phyloP scores from a whole-genome alignment of 345 rosid species.

The Eucalyptus globulus region DNA sequence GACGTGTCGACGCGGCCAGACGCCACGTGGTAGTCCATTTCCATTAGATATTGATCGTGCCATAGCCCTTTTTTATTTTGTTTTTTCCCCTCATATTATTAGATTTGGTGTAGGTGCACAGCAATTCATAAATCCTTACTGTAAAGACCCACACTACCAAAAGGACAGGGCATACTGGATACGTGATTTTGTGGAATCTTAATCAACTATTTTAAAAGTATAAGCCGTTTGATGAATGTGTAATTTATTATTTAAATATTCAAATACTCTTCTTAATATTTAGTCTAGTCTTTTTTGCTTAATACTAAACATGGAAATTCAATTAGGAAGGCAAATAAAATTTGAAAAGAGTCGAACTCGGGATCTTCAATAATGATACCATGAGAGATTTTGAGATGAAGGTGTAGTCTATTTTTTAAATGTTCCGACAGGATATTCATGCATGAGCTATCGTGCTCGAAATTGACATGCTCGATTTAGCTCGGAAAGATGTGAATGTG shows the following conservation, averaged over 20 bases:
- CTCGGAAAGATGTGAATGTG: not conserved
- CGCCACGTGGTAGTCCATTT: not conserved
- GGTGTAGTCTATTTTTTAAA: too few species aligned
- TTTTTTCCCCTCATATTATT: not conserved
- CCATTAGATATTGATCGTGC: not conserved
- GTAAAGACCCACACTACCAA: too few species aligned
- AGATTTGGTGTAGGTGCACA: not conserved
- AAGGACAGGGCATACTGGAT: too few species aligned
- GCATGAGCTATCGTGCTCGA: not conserved
- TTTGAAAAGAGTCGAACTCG: too few species aligned
- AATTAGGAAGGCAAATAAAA: too few species aligned
- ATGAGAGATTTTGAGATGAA: too few species aligned
- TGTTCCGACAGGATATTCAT: not conserved
- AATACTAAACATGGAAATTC: too few species aligned
- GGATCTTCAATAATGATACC: rapidly evolving
- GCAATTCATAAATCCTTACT: not conserved
- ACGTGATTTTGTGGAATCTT: too few species aligned
- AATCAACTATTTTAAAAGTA: too few species aligned
- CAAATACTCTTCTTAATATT: too few species aligned
- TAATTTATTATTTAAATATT: too few species aligned
- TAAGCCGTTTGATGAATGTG: rapidly evolving
- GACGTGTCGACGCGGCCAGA: not conserved
- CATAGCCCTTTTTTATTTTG: not conserved
- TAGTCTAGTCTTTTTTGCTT: too few species aligned
- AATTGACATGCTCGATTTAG: not conserved